phyloP scores from a whole-genome alignment of 2,329 filamentous ascomycete genomes.

The Cladophialophora bantiana region DNA sequence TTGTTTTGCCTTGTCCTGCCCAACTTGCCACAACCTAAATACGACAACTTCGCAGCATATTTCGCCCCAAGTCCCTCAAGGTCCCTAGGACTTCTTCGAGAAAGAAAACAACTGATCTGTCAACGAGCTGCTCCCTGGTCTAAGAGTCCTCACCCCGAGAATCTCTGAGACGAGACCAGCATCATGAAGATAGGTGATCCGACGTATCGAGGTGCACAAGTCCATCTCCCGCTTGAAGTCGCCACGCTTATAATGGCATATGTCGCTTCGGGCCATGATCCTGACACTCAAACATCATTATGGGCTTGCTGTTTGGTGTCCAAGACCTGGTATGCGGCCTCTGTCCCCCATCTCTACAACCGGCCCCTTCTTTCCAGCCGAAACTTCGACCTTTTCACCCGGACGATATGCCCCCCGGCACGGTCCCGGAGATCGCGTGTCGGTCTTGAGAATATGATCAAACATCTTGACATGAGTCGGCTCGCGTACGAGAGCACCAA shows the following conservation, averaged over 20 bases:
- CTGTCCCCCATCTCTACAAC: constrained; percentile 60
- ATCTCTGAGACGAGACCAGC: neutral
- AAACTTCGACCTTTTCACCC: constrained; percentile 62
- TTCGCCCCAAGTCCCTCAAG: too few relatives aligned
- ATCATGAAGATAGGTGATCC: constrained; percentile 37
- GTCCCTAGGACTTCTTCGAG: too few relatives aligned
- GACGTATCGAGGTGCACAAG: constrained; percentile 28
- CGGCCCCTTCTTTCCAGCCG: constrained; percentile 58
- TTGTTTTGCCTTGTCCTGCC: too few relatives aligned
- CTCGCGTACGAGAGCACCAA: constrained; percentile 67
- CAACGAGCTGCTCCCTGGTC: too few relatives aligned
- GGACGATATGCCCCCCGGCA: constrained; percentile 61
- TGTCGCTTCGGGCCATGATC: constrained; percentile 12
- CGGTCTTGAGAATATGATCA: constrained; percentile 56
- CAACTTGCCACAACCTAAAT: too few relatives aligned
- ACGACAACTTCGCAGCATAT: too few relatives aligned
- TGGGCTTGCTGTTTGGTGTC: constrained; percentile 61
- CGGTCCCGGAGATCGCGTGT: constrained; percentile 48
- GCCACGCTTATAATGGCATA: constrained; percentile 27
- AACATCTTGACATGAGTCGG: constrained; percentile 59
- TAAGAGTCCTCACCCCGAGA: neutral
- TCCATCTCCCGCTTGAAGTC: constrained; percentile 37
- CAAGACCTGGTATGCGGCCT: constrained; percentile 64
- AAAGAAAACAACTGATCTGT: too few relatives aligned
- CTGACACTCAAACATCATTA: constrained; percentile 54